A percentile compares a stretch with the other conserved stretches of the same genome.
Evolutionary conservation across 345 rosid genomes (phyloP).

Genomic region (Syzygium grande): DNA sequence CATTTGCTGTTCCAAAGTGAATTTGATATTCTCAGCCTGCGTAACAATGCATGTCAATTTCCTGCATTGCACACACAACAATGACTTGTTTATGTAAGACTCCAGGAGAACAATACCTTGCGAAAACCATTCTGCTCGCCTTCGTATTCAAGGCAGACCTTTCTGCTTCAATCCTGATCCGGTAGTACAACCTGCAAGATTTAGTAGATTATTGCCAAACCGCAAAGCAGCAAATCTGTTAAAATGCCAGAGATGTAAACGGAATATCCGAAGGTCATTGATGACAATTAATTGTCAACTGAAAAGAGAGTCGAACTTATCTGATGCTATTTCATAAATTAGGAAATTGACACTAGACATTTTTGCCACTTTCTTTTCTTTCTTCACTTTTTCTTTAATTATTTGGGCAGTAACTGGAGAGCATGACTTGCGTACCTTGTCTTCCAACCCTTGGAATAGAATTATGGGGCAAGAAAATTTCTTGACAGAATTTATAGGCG

Average conservation of each 20-base stretch:
- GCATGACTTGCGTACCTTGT: constrained; percentile 42
- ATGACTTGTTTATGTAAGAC: neutral
- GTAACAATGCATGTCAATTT: neutral
- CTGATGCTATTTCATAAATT: neutral
- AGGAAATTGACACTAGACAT: neutral
- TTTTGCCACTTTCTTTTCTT: neutral
- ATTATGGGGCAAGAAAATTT: constrained; percentile 89
- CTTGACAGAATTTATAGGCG: constrained; percentile 81
- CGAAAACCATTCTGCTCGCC: constrained; percentile 94
- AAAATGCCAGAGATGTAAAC: neutral
- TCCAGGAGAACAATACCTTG: constrained; percentile 34
- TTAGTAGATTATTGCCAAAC: neutral
- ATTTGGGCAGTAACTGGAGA: neutral
- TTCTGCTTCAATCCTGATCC: constrained; percentile 74
- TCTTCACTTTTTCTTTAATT: neutral
- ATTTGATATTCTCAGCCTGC: constrained; percentile 86
- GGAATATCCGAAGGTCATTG: neutral
- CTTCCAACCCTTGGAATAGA: constrained; percentile 89
- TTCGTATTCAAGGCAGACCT: constrained; percentile 83
- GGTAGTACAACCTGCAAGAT: constrained; percentile 67
- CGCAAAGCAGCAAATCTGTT: neutral
- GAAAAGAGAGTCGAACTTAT: neutral
- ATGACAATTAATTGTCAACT: neutral
- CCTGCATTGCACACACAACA: neutral
- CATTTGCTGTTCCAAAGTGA: constrained; percentile 88